Evolutionary conservation across 2,329 filamentous ascomycete genomes (phyloP), one percentile per base, ranked within the genome.

Genomic region (Incumbomyces lentus): DNA sequence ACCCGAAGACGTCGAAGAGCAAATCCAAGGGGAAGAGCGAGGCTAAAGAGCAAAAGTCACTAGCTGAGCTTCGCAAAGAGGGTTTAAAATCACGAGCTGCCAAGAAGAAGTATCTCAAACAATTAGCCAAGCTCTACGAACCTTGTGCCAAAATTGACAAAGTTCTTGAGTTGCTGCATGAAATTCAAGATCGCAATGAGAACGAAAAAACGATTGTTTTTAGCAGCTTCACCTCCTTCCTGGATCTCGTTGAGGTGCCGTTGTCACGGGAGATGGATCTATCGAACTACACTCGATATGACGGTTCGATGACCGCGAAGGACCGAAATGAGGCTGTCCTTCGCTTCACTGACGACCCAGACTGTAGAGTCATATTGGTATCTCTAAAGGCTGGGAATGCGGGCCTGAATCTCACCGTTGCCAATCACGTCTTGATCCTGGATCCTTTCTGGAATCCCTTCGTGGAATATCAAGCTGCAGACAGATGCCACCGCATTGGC

Each of bases 371-470:
- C 59, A 84, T 92, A 74, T 72, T 92, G 2, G 77, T 89, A 2
- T 88, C 83, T 1, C 70, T 90, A 40, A 86, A 86, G 57, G 85
- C 86, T 1, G 86, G 86, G 30, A 90, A 90, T 56, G 81, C 88
- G 0, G 89, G 89, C 1, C 75, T 95, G 38, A 95, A 95, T 59
- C 73, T 95, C 17, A 86, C 84, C 33, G 78, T 80, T 14, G 89
- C 88, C 0, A 86, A 81, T 1, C 82, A 87, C 52, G 86, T 95
- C 55, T 86, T 95, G 62, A 84, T 95, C 53, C 79, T 94, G 60
- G 88, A 95, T 60, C 88, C 88, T 0, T 94, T 93, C 68, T 95
- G 87, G 86, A 95, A 95, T 53, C 89, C 88, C 2, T 57, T 55
- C 31, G 55, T 93, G 40, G 89, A 95, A 66, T 86, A 88, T 64